Base-by-base conservation (phyloP, 2,329 filamentous ascomycete genomes). In the Colletotrichum sublineola region DNA sequence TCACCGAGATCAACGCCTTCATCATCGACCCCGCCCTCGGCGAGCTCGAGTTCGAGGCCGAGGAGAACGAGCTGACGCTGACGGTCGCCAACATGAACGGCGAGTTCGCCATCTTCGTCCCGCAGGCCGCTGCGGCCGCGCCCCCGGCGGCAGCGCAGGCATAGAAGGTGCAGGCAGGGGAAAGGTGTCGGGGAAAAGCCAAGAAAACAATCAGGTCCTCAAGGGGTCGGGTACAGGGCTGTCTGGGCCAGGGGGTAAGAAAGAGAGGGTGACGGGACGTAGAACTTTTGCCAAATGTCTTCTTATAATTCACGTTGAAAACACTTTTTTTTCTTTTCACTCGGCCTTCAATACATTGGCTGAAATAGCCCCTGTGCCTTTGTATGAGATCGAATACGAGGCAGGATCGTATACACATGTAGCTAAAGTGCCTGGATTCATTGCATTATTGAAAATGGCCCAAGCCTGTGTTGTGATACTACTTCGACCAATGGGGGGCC, bases 21-120 rank as follows among this genome's bases (percentile, higher is more conserved):
- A 76, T 83, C 65, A 79, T 84, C 52, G 80, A 80, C 42, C 74
- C 75, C 8, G 77, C 76, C 24, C 63, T 83, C 0, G 81, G 81
- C 66, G 82, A 83, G 76, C 76, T 80, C n/a, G 82, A 84, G 73
- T 84, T 84, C 52, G 82, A 84, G 74, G 80, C 67, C 1, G 83
- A 84, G 2, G 82, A 84, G 74, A 83, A 82, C 57, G 82, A 84
- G 76, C 69, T 82, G 3, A 77, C 78, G 0, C 63, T 80, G 0
- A 78, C 73, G 3, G 80, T 82, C 24, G 67, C 66, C 40, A 76
- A 80, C 73, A 74, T 82, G 66, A 78, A 78, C 48, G 81, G 78
- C 38, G 80, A 82, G 70, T 82, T 77, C 70, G 80, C 68, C 31
- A 55, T 82, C 40, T 82, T 83, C 63, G 38, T 81, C 7, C 81